Base-by-base conservation (phyloP, 1,139 yeast species). In the Yamadazyma triangularis region DNA sequence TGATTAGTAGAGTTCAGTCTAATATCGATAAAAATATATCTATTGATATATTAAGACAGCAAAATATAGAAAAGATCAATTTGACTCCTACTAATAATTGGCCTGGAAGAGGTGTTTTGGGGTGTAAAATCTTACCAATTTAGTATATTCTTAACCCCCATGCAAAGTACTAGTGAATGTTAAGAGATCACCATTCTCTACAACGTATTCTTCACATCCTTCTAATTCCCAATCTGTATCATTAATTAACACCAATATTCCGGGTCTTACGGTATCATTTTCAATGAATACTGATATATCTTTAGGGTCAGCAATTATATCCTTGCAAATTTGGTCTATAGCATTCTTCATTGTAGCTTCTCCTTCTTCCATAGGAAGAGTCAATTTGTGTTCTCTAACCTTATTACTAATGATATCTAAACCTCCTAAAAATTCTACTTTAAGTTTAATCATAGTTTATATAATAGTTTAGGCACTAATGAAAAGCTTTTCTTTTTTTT, bases 211-310 rank as follows among this genome's bases (percentile, higher is more conserved):
- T 47, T 85, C 91, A 58, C 80, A 87, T 9, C 89, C 97, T 52
- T 88, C 95, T 19, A 91, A 60, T 50, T 91, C 98, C 98, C 98
- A 91, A 58, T 91, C 98, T 1, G 95, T 80, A 50, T 91, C 98
- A 50, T 91, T 91, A 41, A 91, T 82, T 34, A 91, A 69, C 7
- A 91, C 96, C 40, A 91, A 64, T 27, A 91, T 87, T 2, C 98
- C 98, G 0, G 97, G 96, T 32, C 97, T 77, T 7, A 84, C 78
- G 2, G 70, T 71, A 5, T 69, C 95, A 45, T 87, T 91, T 45
- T 86, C 95, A 10, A 89, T 68, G 51, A 89, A 87, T 21, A 88
- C 82, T 5, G 78, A 81, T 15, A 73, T 62, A 49, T 82, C 89
- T 38, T 75, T 77, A 15, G 74, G 70, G 40, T 83, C 77, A 15